Percentiles rank a stretch among this genome's conserved stretches.
phyloP scores from a whole-genome alignment of 225 moss, liverwort and hornwort species.

The Thuidium tamariscinum region DNA sequence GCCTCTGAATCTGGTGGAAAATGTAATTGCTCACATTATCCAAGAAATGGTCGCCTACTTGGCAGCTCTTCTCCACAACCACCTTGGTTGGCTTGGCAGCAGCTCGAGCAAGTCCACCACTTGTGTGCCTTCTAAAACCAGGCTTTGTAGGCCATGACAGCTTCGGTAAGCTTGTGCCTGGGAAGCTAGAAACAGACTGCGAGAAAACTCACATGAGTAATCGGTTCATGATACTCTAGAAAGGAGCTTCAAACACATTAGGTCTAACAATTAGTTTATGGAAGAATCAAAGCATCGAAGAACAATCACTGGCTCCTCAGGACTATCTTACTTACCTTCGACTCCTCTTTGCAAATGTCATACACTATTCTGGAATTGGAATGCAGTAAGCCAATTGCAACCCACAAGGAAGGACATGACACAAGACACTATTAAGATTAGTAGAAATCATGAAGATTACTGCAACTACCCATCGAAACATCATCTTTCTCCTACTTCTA shows the following conservation, averaged over 20 bases:
- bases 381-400: not conserved
- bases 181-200: slow-evolving; percentile 15
- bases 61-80: not conserved
- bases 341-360: not conserved
- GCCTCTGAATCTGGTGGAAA: slow-evolving; percentile 19
- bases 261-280: not conserved
- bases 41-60: slow-evolving; percentile 22
- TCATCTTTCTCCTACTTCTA: not conserved
- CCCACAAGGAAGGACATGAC: not conserved
- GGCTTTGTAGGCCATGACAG: not conserved
- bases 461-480: not conserved
- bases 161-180: not conserved
- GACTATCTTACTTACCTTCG: not conserved
- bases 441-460: not conserved
- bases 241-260: no score
- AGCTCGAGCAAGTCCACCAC: not conserved
- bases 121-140: not conserved
- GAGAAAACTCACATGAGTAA: not conserved
- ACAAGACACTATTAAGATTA: no score
- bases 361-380: not conserved
- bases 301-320: not conserved
- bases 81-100: not conserved
- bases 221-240: not conserved
- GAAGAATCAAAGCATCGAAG: not conserved
- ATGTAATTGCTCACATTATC: slow-evolving; percentile 52